phyloP scores from a whole-genome alignment of 768 basidiomycete species.

The Mycena olivaceomarginata region DNA sequence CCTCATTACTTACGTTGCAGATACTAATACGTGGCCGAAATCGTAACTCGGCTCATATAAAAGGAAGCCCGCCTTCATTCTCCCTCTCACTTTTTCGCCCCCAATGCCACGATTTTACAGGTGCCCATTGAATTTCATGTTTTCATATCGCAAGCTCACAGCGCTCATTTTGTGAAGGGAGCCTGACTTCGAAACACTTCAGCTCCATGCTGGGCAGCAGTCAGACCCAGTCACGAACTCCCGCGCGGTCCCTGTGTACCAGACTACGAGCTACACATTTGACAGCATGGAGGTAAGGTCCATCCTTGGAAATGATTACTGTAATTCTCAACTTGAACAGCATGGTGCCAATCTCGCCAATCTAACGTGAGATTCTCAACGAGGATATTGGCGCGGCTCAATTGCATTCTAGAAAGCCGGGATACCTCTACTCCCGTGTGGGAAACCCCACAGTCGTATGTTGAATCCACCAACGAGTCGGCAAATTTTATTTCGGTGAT shows the following conservation, averaged over 20 bases:
- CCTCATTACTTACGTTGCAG: no score
- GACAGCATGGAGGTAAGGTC: conserved; percentile 69
- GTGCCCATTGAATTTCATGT: not conserved
- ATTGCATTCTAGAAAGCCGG: not conserved
- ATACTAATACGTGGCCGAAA: not conserved
- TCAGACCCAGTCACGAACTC: conserved; percentile 73
- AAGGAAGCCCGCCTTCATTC: not conserved
- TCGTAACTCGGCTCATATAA: not conserved
- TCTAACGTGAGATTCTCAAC: not conserved
- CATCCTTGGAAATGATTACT: not conserved
- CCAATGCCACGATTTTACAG: not conserved
- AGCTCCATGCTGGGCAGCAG: conserved; percentile 77
- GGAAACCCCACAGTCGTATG: conserved; percentile 34
- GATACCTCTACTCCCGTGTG: conserved; percentile 29
- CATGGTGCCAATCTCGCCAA: not conserved
- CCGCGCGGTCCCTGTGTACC: conserved; percentile 78
- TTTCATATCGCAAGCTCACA: no score
- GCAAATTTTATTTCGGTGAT: not conserved
- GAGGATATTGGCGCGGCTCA: not conserved
- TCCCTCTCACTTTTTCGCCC: not conserved
- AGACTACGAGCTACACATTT: conserved; percentile 72
- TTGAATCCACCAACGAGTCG: not conserved
- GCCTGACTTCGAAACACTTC: conserved; percentile 77
- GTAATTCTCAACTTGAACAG: not conserved
- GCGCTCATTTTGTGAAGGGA: conserved; percentile 44